Evolutionary conservation across 768 basidiomycete species (phyloP).

Genomic region (Leccinum boreale): DNA sequence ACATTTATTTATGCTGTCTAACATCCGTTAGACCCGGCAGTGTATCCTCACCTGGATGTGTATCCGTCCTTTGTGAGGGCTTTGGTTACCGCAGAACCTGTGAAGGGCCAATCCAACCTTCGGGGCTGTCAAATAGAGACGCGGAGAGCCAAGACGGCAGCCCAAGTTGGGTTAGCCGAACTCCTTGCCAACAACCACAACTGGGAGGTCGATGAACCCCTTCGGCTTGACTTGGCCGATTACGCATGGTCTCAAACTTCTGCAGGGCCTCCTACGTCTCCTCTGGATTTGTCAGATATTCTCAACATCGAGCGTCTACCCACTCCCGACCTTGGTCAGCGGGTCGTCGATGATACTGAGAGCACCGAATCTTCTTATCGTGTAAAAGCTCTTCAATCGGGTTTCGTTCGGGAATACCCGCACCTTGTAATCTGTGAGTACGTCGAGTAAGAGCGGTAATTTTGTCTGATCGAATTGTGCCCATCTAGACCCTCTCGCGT

Average conservation of each 20-base stretch:
- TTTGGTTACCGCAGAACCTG: background rate
- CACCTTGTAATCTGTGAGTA: conserved; percentile 29
- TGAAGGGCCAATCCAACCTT: conserved; percentile 3
- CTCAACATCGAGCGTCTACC: conserved; percentile 39
- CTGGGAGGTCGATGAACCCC: conserved; percentile 29
- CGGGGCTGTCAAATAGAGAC: conserved; percentile 11
- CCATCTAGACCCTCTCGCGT: conserved; percentile 18
- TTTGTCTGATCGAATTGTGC: conserved; percentile 4
- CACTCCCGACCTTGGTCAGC: conserved; percentile 57
- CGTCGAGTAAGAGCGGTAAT: background rate
- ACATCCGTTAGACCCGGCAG: conserved; percentile 18
- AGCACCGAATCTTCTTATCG: conserved; percentile 24
- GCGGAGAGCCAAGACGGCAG: conserved; percentile 17
- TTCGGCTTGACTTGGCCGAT: conserved; percentile 58
- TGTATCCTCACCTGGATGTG: conserved; percentile 22
- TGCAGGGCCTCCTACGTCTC: conserved; percentile 52
- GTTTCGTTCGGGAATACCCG: conserved; percentile 29
- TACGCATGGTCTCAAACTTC: conserved; percentile 72
- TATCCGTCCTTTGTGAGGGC: conserved; percentile 13
- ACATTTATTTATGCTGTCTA: background rate
- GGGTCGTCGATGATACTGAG: conserved; percentile 55
- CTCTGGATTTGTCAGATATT: conserved; percentile 35
- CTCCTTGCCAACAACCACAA: conserved; percentile 15
- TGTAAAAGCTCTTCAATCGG: conserved; percentile 49
- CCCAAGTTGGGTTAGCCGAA: conserved; percentile 21